phyloP scores from a whole-genome alignment of 306 rosid species.

The Cucurbita ficifolia region DNA sequence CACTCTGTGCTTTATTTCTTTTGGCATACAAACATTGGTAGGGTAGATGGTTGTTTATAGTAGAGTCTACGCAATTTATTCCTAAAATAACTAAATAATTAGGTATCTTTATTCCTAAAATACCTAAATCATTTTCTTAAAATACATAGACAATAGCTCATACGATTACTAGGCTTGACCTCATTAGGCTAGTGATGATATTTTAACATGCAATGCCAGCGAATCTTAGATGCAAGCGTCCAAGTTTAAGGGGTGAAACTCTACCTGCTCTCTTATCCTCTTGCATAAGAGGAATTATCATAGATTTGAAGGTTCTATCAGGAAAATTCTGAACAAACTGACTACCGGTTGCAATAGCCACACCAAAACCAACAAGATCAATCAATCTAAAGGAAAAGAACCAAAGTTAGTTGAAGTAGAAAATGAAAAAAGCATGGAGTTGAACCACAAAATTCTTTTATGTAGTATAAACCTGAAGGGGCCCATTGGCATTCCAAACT shows the following conservation, averaged over 20 bases:
- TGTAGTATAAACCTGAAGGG: slow-evolving; percentile 66
- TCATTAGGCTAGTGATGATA: too few species aligned
- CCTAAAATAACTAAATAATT: too few species aligned
- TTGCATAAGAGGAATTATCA: slow-evolving; percentile 77
- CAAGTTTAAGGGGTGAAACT: neutral
- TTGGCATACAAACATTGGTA: too few species aligned
- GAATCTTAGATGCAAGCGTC: neutral
- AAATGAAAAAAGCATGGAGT: neutral
- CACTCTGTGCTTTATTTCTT: too few species aligned
- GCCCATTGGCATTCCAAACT: slow-evolving; percentile 93
- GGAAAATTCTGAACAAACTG: slow-evolving; percentile 52
- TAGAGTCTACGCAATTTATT: too few species aligned
- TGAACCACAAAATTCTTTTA: slow-evolving; percentile 5
- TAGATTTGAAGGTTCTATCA: slow-evolving; percentile 64
- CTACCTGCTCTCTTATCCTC: slow-evolving; percentile 84
- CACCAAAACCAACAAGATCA: slow-evolving; percentile 90
- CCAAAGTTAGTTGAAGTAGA: neutral
- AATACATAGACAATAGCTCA: too few species aligned
- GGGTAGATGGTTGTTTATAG: too few species aligned
- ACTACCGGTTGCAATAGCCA: slow-evolving; percentile 56
- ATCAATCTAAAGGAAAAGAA: slow-evolving; percentile 40
- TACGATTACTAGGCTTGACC: too few species aligned
- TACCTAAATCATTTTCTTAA: too few species aligned
- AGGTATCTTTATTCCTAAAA: too few species aligned
- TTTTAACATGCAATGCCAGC: neutral